These are phyloP conservation scores for Thalassiosira allenii DNA, from an alignment of 352 stramenopile species.

Conservation along the genomic window DNA sequence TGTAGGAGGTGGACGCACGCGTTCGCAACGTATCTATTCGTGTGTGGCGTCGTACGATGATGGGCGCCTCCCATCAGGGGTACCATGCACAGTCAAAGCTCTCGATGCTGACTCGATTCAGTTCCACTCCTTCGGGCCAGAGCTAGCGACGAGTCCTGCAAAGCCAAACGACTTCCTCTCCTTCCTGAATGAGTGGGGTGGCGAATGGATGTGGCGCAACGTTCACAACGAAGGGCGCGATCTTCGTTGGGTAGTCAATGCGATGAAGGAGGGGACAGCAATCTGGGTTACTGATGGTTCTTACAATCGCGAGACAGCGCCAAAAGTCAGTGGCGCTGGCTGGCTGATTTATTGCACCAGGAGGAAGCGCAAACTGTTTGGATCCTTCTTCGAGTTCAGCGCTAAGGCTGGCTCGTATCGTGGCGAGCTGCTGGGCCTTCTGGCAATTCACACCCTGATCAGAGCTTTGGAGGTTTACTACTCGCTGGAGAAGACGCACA, in stretches of 20 bases:
- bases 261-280: neutral
- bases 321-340: constrained; percentile 6
- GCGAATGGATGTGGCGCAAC: constrained; percentile 21
- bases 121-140: too few relatives aligned
- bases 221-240: neutral
- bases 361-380: neutral
- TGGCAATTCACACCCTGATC: constrained; percentile 11
- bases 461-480: constrained; percentile 5
- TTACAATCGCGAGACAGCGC: constrained; percentile 15
- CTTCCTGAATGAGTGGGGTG: neutral
- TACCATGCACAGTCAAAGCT: too few relatives aligned
- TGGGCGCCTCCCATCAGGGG: too few relatives aligned
- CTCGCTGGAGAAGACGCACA: neutral
- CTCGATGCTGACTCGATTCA: neutral
- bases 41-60: neutral
- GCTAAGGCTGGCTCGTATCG: constrained; percentile 2
- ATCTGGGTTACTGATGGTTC: constrained; percentile 25
- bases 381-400: constrained; percentile 9
- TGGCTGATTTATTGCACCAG: constrained; percentile 13
- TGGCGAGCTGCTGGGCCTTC: constrained; percentile 19
- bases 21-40: neutral
- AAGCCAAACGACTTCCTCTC: neutral
- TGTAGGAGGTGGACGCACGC: neutral
- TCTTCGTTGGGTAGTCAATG: neutral
- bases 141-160: too few relatives aligned